Percentiles rank a stretch among this genome's conserved stretches.
Evolutionary conservation across 208 protist genomes (phyloP).

Genomic region (Acanthamoeba triangularis): DNA sequence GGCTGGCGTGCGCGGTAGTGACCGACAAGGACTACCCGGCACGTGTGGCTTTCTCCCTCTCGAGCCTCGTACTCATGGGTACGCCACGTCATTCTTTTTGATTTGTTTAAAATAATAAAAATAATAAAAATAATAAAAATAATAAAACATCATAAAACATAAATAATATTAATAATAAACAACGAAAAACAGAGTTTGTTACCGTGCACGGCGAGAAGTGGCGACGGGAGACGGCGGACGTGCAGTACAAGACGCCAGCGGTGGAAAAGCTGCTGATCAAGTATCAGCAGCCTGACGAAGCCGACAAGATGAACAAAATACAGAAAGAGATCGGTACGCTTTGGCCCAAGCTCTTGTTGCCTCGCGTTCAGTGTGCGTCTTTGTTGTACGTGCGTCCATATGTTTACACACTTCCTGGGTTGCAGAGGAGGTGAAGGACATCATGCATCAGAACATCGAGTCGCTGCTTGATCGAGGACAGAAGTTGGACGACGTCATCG

Average conservation of each 20-base stretch:
- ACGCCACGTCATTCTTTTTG: background rate
- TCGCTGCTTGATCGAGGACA: constrained; percentile 73
- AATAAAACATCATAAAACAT: background rate
- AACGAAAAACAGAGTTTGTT: background rate
- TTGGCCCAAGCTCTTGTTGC: background rate
- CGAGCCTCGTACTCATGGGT: constrained; percentile 52
- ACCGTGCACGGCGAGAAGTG: background rate
- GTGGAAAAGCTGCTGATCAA: constrained; percentile 50
- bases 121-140: background rate
- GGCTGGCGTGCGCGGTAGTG: constrained; percentile 24
- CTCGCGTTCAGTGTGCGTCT: background rate
- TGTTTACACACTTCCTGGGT: background rate
- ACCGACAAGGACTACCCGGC: constrained; percentile 74
- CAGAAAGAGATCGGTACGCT: constrained; percentile 75
- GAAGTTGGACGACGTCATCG: constrained; percentile 76
- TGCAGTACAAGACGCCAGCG: constrained; percentile 35
- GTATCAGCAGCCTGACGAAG: constrained; percentile 72
- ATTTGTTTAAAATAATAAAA: background rate
- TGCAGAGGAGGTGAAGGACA: constrained; percentile 71
- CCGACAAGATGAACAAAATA: constrained; percentile 71
- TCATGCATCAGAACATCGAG: constrained; percentile 80
- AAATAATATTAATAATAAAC: background rate
- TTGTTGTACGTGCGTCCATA: background rate
- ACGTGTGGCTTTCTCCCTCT: constrained; percentile 36
- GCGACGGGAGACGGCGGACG: background rate